Percentiles rank a stretch among this genome's conserved stretches.
Conservation (phyloP, 2,329 filamentous ascomycete genomes). For the Colletotrichum gigasporum region DNA sequence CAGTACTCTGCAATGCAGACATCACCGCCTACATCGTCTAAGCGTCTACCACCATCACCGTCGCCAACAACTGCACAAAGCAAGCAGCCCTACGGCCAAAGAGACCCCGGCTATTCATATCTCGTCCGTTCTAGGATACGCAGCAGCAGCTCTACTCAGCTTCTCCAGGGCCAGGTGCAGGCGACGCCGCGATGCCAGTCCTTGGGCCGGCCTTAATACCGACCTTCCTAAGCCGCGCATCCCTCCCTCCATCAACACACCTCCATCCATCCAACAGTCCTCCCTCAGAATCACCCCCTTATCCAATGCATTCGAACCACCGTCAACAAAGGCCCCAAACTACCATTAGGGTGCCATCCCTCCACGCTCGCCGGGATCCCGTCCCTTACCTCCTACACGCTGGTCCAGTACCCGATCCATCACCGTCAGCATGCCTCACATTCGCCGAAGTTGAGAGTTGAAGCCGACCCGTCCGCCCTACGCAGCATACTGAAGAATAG, state of each 20-base stretch:
- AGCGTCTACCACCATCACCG: neutral
- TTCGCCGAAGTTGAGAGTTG: neutral
- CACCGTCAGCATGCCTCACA: neutral
- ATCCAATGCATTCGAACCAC: slow-evolving; percentile 5
- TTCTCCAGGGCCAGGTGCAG: neutral
- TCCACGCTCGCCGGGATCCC: slow-evolving; percentile 10
- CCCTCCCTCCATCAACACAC: neutral
- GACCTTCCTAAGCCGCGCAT: neutral
- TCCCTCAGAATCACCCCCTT: neutral
- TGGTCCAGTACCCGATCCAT: neutral
- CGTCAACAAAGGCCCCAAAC: slow-evolving; percentile 5
- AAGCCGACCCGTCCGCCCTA: neutral
- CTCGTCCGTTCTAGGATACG: slow-evolving; percentile 1
- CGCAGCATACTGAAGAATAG: neutral
- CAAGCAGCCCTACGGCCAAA: slow-evolving; percentile 10
- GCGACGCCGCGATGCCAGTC: slow-evolving; percentile 1
- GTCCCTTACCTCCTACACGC: neutral
- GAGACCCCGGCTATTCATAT: slow-evolving; percentile 1
- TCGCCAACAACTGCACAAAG: neutral
- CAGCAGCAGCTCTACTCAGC: too few species aligned
- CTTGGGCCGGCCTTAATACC: neutral
- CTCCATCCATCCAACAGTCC: neutral
- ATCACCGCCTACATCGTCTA: neutral
- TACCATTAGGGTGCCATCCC: neutral
- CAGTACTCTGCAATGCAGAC: neutral